These are phyloP conservation scores for Cucumis hystrix DNA, from an alignment of 306 rosid genomes.

Conservation along the genomic window DNA sequence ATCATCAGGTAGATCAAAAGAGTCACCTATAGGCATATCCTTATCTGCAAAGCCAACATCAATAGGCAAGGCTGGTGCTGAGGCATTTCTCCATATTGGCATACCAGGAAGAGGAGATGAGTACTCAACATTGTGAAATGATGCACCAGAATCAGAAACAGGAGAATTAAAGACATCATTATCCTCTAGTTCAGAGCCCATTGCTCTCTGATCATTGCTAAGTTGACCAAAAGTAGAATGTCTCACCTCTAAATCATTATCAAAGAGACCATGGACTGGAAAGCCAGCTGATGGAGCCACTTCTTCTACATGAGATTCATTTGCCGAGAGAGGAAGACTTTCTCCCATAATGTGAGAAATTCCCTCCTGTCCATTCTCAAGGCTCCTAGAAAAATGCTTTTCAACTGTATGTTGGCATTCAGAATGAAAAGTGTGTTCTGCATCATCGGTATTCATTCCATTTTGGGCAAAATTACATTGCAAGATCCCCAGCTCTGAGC, in stretches of 20 bases:
- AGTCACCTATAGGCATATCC: slow-evolving; percentile 11
- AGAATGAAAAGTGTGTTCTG: slow-evolving; percentile 23
- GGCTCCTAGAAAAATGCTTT: slow-evolving; percentile 26
- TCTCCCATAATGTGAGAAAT: slow-evolving; percentile 36
- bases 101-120: slow-evolving; percentile 54
- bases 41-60: slow-evolving; percentile 19
- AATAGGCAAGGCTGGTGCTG: slow-evolving; percentile 25
- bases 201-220: slow-evolving; percentile 30
- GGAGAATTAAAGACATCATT: slow-evolving; percentile 42
- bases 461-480: slow-evolving; percentile 29
- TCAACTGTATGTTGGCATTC: slow-evolving; percentile 29
- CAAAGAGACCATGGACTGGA: slow-evolving; percentile 29
- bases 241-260: slow-evolving; percentile 26
- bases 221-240: slow-evolving; percentile 33
- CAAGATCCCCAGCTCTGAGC: slow-evolving; percentile 29
- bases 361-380: slow-evolving; percentile 20
- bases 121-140: slow-evolving; percentile 46
- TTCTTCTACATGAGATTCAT: slow-evolving; percentile 23
- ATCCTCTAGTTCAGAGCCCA: slow-evolving; percentile 45
- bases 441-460: slow-evolving; percentile 28
- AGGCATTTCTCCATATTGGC: slow-evolving; percentile 44
- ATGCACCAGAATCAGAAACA: slow-evolving; percentile 41
- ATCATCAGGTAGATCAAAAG: slow-evolving; percentile 23
- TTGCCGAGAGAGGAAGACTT: slow-evolving; percentile 23
- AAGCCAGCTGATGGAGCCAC: slow-evolving; percentile 26